These are phyloP conservation scores for Exophiala xenobiotica DNA, from an alignment of 2,329 filamentous ascomycete genomes.

Conservation along the genomic window DNA sequence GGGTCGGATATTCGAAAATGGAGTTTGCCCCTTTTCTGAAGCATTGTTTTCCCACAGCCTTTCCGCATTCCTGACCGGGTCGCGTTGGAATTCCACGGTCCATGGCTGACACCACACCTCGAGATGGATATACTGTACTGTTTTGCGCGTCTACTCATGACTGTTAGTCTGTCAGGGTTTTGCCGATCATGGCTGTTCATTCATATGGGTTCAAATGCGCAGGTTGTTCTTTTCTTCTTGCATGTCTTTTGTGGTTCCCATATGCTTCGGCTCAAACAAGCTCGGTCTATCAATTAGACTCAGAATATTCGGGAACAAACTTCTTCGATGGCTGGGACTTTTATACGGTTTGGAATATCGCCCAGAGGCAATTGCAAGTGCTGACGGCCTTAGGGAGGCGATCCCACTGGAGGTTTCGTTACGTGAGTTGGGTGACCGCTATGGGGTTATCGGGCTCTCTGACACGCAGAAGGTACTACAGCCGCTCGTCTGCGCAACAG, in stretches of 20 bases:
- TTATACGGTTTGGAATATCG: constrained; percentile 31
- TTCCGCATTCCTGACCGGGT: constrained; percentile 19
- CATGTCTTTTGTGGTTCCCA: constrained; percentile 18
- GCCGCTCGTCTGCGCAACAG: constrained; percentile 29
- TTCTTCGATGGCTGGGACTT: constrained; percentile 45
- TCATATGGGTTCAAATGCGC: constrained; percentile 2
- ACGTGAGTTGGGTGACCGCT: constrained; percentile 36
- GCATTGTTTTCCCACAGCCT: constrained; percentile 14
- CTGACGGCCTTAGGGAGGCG: constrained; percentile 29
- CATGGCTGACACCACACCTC: not conserved
- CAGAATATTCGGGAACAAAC: constrained; percentile 34
- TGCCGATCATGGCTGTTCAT: constrained; percentile 23
- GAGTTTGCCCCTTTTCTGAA: constrained; percentile 8
- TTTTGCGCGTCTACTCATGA: constrained; percentile 4
- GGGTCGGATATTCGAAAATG: too few species aligned
- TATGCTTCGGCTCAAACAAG: constrained; percentile 20
- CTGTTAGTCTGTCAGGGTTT: constrained; percentile 5
- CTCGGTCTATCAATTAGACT: constrained; percentile 25
- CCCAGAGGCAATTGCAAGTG: not conserved
- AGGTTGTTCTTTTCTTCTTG: constrained; percentile 8
- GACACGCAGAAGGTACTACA: constrained; percentile 32
- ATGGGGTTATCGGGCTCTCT: constrained; percentile 12
- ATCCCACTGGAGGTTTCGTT: constrained; percentile 42
- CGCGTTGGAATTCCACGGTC: constrained; percentile 20
- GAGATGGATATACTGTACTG: constrained; percentile 8